Percentiles rank a stretch among this genome's conserved stretches.
These are phyloP conservation scores for Thalia dealbata DNA, from an alignment of 176 grass and related monocot genomes.

Conservation along the genomic window DNA sequence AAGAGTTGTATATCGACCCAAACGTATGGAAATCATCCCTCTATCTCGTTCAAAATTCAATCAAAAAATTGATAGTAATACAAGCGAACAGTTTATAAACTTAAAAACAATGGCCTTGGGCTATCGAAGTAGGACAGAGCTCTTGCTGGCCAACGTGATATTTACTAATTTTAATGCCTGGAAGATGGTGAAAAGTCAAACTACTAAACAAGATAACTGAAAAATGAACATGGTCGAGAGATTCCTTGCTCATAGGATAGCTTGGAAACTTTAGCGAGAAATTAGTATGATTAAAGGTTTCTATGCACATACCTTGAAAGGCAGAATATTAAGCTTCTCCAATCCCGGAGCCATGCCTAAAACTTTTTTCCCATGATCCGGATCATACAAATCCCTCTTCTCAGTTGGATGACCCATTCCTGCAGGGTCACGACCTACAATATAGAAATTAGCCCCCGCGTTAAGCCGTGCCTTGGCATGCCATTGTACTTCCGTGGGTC, in stretches of 20 bases:
- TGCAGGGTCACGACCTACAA: slow-evolving; percentile 91
- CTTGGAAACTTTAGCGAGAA: not conserved
- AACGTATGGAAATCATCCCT: not conserved
- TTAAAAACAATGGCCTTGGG: no score
- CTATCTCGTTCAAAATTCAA: not conserved
- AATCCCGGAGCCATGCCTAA: slow-evolving; percentile 89
- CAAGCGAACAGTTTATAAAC: no score
- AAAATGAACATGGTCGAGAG: no score
- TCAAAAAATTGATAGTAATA: not conserved
- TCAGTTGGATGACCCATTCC: slow-evolving; percentile 93
- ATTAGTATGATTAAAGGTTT: not conserved
- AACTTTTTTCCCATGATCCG: slow-evolving; percentile 91
- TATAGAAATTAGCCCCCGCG: slow-evolving; percentile 97
- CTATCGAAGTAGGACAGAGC: no score
- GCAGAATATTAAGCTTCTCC: slow-evolving; percentile 92
- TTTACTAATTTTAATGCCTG: no score
- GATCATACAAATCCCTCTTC: slow-evolving; percentile 87
- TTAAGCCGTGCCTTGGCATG: slow-evolving; percentile 89
- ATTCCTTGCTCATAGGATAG: not conserved
- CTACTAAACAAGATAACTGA: not conserved
- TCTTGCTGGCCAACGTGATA: no score
- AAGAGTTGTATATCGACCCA: no score
- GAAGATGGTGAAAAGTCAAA: no score
- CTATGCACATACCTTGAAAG: slow-evolving; percentile 62
- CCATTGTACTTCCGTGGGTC: slow-evolving; percentile 97